Evolutionary conservation across 352 stramenopile species (phyloP).

Genomic region (Phytophthora capsici): DNA sequence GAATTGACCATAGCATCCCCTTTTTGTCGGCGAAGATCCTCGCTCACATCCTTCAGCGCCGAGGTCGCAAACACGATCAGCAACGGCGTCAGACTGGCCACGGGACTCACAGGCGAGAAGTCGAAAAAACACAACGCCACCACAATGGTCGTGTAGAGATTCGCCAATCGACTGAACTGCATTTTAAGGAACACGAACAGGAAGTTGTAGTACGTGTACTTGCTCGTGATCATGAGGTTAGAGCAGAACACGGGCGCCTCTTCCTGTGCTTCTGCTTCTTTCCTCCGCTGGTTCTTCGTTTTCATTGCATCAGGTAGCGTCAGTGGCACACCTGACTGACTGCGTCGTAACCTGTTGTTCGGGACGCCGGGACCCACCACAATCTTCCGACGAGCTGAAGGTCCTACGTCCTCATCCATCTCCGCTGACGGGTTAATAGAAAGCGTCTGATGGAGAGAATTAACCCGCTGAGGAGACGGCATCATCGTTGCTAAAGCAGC

Average conservation of each 20-base stretch:
- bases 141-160: constrained; percentile 91
- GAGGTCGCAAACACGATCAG: constrained; percentile 91
- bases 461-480: constrained; percentile 50
- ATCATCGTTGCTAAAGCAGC: constrained; percentile 82
- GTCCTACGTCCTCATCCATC: constrained; percentile 45
- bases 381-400: constrained; percentile 51
- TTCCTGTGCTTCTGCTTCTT: constrained; percentile 33
- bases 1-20: constrained; percentile 82
- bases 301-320: constrained; percentile 32
- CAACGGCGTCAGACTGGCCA: constrained; percentile 84
- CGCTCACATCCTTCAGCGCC: constrained; percentile 85
- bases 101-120: constrained; percentile 85
- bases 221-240: constrained; percentile 88
- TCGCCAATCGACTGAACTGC: constrained; percentile 90
- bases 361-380: constrained; percentile 41
- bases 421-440: constrained; percentile 63
- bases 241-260: constrained; percentile 58
- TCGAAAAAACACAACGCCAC: constrained; percentile 90
- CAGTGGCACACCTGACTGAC: constrained; percentile 27
- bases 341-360: constrained; percentile 28
- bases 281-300: constrained; percentile 34
- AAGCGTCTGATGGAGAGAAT: constrained; percentile 64
- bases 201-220: constrained; percentile 93
- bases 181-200: constrained; percentile 90
- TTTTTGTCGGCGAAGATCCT: constrained; percentile 83